Base-by-base conservation (phyloP, 2,329 filamentous ascomycete genomes). In the Botrytis byssoidea region DNA sequence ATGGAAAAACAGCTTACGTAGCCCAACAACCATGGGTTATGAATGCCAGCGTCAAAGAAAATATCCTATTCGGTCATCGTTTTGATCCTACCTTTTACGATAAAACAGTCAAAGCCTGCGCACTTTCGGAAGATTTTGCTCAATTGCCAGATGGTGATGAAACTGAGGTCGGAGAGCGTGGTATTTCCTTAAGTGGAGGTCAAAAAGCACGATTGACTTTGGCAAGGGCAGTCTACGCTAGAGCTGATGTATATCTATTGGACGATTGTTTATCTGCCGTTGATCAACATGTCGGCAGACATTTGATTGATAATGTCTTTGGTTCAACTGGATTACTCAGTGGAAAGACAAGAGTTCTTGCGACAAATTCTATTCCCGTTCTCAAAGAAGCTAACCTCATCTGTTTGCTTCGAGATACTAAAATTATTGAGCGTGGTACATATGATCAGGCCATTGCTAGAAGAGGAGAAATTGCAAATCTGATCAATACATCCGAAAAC, bases 11-110 rank as follows among this genome's bases (percentile, higher is more conserved):
- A 59, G 96, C 96, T 1, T 99, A 98, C 81, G 96, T 97, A 74
- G 93, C 94, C 25, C 97, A 99, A 82, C 91, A 93, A 79, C 86
- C 94, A 32, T 99, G 97, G 96, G 93, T 99, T 70, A 95, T 98
- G 91, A 99, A 99, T 81, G 96, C 96, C 14, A 97, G 93, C 44
- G 95, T 99, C 73, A 93, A 94, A 79, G 96, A 99, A 81, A 99
- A 99, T 81, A 97, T 99, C 78, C 87, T 98, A 7, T 99, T 99
- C 80, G 96, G 96, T 2, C 94, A 99, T 83, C 91, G 93, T 65
- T 98, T 93, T 86, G 95, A 99, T 82, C 91, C 95, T 8, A 88
- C 91, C 44, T 99, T 99, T 83, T 99, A 99, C 83, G 93, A 98
- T 73, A 91, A 93, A 80, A 98, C 95, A 0, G 87, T 99, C 69